phyloP scores from a whole-genome alignment of 805 yeast species.

The Candida adriatica region DNA sequence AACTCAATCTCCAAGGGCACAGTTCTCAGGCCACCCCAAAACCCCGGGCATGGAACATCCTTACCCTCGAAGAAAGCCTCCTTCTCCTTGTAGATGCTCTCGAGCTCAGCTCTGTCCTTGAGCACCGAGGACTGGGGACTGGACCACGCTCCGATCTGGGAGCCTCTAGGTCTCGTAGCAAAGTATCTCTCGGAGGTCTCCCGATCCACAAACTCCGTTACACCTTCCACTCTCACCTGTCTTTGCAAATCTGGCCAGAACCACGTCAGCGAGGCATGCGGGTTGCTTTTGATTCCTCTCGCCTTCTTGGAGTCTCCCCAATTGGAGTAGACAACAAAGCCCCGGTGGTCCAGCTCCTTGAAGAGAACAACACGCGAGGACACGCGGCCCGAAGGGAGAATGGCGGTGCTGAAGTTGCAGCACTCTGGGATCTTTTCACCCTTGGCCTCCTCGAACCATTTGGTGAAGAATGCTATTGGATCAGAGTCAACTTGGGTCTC shows the following conservation, averaged over 20 bases:
- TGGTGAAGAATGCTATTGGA: slow-evolving; percentile 74
- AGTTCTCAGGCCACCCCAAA: slow-evolving; percentile 92
- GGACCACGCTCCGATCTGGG: slow-evolving; percentile 95
- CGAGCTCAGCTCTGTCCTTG: slow-evolving; percentile 54
- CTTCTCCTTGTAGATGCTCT: slow-evolving; percentile 38
- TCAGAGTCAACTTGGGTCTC: slow-evolving; percentile 44
- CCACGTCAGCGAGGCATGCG: slow-evolving; percentile 76
- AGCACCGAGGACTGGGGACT: slow-evolving; percentile 76
- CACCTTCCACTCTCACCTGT: slow-evolving; percentile 90
- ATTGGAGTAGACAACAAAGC: slow-evolving; percentile 84
- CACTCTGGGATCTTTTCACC: slow-evolving; percentile 70
- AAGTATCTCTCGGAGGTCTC: slow-evolving; percentile 76
- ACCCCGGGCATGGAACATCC: slow-evolving; percentile 82
- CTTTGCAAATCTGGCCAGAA: slow-evolving; percentile 91
- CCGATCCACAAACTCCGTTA: slow-evolving; percentile 61
- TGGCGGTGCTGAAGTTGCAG: slow-evolving; percentile 81
- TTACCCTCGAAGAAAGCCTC: slow-evolving; percentile 52
- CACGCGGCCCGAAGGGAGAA: slow-evolving; percentile 84
- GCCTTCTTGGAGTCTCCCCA: slow-evolving; percentile 87
- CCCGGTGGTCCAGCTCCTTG: slow-evolving; percentile 82
- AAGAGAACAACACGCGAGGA: slow-evolving; percentile 78
- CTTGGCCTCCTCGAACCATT: slow-evolving; percentile 80
- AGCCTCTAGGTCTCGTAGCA: slow-evolving; percentile 85
- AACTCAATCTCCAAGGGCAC: slow-evolving; percentile 89
- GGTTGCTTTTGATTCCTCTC: slow-evolving; percentile 61